phyloP scores from a whole-genome alignment of 2,329 filamentous ascomycete genomes.

The Beauveria brongniartii region DNA sequence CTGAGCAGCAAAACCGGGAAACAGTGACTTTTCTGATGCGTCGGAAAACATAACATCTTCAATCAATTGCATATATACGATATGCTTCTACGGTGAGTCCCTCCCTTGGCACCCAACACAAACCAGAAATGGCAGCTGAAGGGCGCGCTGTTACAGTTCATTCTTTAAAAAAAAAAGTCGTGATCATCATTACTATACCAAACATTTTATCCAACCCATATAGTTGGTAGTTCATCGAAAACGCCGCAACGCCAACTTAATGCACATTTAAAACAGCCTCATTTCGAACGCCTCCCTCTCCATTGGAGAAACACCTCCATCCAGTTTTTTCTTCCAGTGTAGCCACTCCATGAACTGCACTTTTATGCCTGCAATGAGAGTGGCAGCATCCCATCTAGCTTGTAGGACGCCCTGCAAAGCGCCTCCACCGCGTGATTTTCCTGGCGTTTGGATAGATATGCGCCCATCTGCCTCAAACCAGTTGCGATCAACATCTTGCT shows the following conservation, averaged over 20 bases:
- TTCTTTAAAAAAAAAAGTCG: neutral
- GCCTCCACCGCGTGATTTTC: slow-evolving; percentile 21
- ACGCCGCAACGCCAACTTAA: neutral
- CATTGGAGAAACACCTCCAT: neutral
- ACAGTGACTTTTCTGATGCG: no score
- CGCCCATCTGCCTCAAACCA: slow-evolving; percentile 30
- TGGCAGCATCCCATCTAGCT: slow-evolving; percentile 23
- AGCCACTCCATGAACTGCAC: slow-evolving; percentile 26
- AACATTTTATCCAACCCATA: neutral
- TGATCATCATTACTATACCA: neutral
- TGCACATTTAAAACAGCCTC: neutral
- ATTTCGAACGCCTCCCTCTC: neutral
- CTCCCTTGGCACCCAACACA: neutral
- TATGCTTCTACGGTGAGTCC: neutral
- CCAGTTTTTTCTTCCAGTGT: slow-evolving; percentile 21
- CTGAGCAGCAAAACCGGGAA: neutral
- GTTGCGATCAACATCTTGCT: slow-evolving; percentile 35
- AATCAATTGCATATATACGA: neutral
- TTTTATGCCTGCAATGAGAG: slow-evolving; percentile 24
- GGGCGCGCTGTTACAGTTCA: neutral
- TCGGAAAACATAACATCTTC: neutral
- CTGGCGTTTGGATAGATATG: slow-evolving; percentile 32
- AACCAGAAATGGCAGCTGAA: neutral
- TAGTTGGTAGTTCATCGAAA: neutral
- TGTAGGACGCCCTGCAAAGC: slow-evolving; percentile 24